Percentiles rank a stretch among this genome's conserved stretches.
Conservation (phyloP, 2,329 filamentous ascomycete genomes). For the Aspergillus sp. region DNA sequence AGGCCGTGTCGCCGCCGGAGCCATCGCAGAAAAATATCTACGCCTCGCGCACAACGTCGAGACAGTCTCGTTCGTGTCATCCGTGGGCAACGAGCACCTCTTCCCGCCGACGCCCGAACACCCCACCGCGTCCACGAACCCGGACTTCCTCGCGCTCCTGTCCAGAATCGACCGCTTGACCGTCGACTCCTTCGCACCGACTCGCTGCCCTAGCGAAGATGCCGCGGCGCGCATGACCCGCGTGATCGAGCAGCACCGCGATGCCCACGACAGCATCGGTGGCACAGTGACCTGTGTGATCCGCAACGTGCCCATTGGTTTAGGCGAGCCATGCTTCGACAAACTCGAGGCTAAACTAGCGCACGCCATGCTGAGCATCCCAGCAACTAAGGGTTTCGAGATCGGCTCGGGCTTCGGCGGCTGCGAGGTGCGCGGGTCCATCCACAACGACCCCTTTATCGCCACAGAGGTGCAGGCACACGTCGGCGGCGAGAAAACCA, state of each 20-base stretch:
- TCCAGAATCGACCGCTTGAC: slow-evolving; percentile 62
- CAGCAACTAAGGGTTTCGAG: slow-evolving; percentile 91
- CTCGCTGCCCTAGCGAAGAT: slow-evolving; percentile 69
- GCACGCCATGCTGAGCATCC: slow-evolving; percentile 92
- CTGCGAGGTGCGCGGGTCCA: slow-evolving; percentile 75
- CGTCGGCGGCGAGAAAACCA: slow-evolving; percentile 8
- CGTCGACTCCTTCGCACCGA: slow-evolving; percentile 77
- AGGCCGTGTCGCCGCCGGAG: slow-evolving; percentile 79
- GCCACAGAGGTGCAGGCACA: slow-evolving; percentile 33
- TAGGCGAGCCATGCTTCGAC: slow-evolving; percentile 91
- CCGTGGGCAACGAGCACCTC: slow-evolving; percentile 70
- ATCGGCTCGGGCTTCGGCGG: slow-evolving; percentile 88
- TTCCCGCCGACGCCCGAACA: slow-evolving; percentile 63
- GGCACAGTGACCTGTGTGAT: slow-evolving; percentile 94
- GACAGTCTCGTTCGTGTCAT: slow-evolving; percentile 84
- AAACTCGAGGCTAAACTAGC: slow-evolving; percentile 88
- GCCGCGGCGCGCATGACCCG: slow-evolving; percentile 65
- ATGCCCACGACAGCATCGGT: slow-evolving; percentile 79
- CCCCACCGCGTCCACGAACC: slow-evolving; percentile 64
- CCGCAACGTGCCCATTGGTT: slow-evolving; percentile 70
- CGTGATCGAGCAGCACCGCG: slow-evolving; percentile 67
- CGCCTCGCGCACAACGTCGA: slow-evolving; percentile 71
- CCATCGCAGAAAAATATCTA: slow-evolving; percentile 90
- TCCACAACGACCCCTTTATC: slow-evolving; percentile 85
- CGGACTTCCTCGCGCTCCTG: slow-evolving; percentile 67